A percentile compares a stretch with the other conserved stretches of the same genome.
These are phyloP conservation scores for Diddensiella santjacobensis DNA, from an alignment of 805 yeast species.

Conservation along the genomic window DNA sequence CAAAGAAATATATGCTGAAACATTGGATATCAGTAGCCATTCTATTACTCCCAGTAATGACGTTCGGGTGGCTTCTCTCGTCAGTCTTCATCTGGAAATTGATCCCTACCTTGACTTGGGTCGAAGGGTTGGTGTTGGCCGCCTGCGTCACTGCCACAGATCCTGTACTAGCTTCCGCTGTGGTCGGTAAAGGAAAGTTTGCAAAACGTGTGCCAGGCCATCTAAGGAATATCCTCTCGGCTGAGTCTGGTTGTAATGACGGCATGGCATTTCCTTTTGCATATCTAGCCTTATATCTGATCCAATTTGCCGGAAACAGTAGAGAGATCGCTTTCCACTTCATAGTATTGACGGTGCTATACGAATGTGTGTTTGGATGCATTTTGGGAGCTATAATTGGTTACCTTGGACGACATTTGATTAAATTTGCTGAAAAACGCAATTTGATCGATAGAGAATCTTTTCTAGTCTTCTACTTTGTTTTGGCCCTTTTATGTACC, in stretches of 20 bases:
- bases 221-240: constrained; percentile 73
- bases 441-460: constrained; percentile 83
- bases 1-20: constrained; percentile 78
- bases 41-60: constrained; percentile 82
- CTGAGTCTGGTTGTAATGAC: constrained; percentile 88
- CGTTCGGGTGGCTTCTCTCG: constrained; percentile 80
- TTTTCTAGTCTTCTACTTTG: constrained; percentile 77
- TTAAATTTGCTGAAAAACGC: constrained; percentile 66
- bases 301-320: constrained; percentile 61
- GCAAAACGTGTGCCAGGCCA: constrained; percentile 93
- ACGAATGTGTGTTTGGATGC: constrained; percentile 79
- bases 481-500: constrained; percentile 77
- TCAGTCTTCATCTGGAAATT: constrained; percentile 76
- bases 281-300: constrained; percentile 59
- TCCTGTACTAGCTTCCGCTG: constrained; percentile 93
- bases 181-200: constrained; percentile 89
- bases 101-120: constrained; percentile 67
- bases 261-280: constrained; percentile 96
- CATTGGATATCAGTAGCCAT: constrained; percentile 78
- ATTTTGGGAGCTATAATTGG: constrained; percentile 73
- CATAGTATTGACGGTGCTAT: constrained; percentile 69
- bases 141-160: constrained; percentile 95
- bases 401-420: constrained; percentile 61
- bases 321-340: constrained; percentile 74
- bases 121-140: constrained; percentile 67